Base-by-base conservation (phyloP, 768 basidiomycete species). In the Boletellus ananas region DNA sequence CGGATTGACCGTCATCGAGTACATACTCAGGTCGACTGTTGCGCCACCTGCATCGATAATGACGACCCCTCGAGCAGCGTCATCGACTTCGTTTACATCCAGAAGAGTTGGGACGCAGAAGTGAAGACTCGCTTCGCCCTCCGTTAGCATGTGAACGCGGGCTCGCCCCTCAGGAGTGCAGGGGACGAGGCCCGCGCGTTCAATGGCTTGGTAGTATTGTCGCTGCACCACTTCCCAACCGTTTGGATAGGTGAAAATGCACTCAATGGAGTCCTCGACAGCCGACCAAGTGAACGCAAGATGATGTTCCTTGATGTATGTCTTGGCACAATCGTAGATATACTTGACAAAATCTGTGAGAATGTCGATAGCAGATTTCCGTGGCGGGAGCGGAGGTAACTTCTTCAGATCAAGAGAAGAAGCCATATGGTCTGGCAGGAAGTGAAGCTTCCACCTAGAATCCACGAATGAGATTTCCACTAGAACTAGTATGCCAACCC, bases 11-110 rank as follows among this genome's bases (percentile, higher is more conserved):
- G 45, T 62, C 38, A 61, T 61, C 3, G 48, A 63, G 61, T 58
- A 72, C 45, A 62, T 68, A 52, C 74, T 77, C 10, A 70, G n/a
- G 47, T 71, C 70, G 14, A 70, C 51, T 7, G 67, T 72, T 3
- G 62, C 62, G 1, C 74, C 70, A 11, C 76, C 78, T 11, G 52
- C 57, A 57, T 78, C 76, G 14, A 77, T 64, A 20, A 79, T 55
- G 6, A 76, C 63, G 6, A 77, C 53, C 1, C 67, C 68, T 14
- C 63, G 45, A 2, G 63, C 64, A 0, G 54, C 16, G 14, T 38
- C 29, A 14, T 23, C 14, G 12, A 10, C 18, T 16, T n/a, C 20
- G 31, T 54, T 27, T 1, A 21, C 20, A 7, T 12, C 12, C 17
- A 36, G 25, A 23, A 74, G 72, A 40, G 67, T 74, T 37, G 68